A percentile compares a stretch with the other conserved stretches of the same genome.
Conservation (phyloP, 176 grass and related monocot genomes). For the Poa annua region DNA sequence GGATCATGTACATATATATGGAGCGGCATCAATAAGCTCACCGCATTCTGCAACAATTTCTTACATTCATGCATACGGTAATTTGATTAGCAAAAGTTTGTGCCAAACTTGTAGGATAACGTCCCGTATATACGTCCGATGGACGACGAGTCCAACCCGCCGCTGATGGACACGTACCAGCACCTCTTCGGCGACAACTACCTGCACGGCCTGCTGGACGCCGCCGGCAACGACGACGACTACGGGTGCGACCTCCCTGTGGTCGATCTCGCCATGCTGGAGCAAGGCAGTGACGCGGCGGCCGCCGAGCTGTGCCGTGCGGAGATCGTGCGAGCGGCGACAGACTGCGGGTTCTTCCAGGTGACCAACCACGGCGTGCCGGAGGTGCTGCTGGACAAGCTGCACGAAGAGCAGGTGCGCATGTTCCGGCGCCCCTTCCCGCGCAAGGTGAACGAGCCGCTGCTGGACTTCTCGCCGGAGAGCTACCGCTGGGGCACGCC, state of each 20-base stretch:
- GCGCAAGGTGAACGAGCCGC: constrained; percentile 50
- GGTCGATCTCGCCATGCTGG: constrained; percentile 45
- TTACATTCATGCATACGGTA: background rate
- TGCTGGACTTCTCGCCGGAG: constrained; percentile 57
- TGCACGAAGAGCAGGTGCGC: constrained; percentile 44
- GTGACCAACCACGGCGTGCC: constrained; percentile 67
- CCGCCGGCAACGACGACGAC: background rate
- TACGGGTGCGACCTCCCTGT: constrained; percentile 47
- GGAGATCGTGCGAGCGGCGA: constrained; percentile 57
- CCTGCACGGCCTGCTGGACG: background rate
- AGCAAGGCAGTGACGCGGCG: background rate
- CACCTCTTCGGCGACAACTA: constrained; percentile 38
- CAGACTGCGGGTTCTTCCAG: constrained; percentile 91
- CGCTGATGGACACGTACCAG: constrained; percentile 65
- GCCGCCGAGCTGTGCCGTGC: constrained; percentile 47
- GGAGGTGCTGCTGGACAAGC: constrained; percentile 36
- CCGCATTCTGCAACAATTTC: background rate
- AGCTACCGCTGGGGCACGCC: constrained; percentile 85
- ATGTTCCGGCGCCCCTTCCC: constrained; percentile 15
- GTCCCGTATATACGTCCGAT: background rate
- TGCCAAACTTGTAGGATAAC: background rate
- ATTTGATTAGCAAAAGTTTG: background rate
- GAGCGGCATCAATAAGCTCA: background rate
- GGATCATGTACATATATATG: background rate
- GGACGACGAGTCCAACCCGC: constrained; percentile 52